Evolutionary conservation across 306 rosid species (phyloP), one percentile per base, ranked within the genome.

Genomic region (Vigna angularis): DNA sequence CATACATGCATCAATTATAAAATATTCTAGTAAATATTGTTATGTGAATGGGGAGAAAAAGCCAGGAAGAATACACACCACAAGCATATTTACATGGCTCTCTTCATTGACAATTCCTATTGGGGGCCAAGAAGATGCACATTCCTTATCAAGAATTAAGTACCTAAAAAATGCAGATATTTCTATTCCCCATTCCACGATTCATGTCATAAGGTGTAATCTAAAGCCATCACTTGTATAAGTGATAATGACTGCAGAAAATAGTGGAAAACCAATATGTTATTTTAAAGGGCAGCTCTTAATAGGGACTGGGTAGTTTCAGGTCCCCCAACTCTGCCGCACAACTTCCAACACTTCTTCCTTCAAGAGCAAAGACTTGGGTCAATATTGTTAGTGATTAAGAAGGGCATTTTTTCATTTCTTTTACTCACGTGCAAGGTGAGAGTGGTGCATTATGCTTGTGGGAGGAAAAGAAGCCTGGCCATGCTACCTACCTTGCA

Each of bases 1-100:
- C 12, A 28, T 55, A 9, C 56, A 58, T 73, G 66, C 40, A 65
- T 16, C 72, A 55, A 57, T 56, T 9, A 36, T 67, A 36, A 73
- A 66, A 48, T 20, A 50, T 48, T 72, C 48, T 50, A 67, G 17
- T 64, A 17, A 42, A 28, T 65, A 36, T 51, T 57, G 22, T 24
- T 17, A 8, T 24, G 45, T 3, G 56, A 57, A 70, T 28, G 34
- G 48, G 40, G 18, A 42, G 58, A 64, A 66, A 22, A 70, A 28
- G 40, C 70, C 9, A 61, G 18, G 40, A 6, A 20, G 74, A 67
- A 58, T 59, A 30, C 50, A 44, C n/a, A 48, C 70, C 45, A 62
- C 68, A 67, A 67, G 78, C 74, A 83, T 62, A 59, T 78, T 74
- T 18, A 80, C 32, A 28, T 42, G 18, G 9, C 34, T 53, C 20